phyloP scores from a whole-genome alignment of 495 filamentous ascomycete species.

The Beverwykella pulmonaria region DNA sequence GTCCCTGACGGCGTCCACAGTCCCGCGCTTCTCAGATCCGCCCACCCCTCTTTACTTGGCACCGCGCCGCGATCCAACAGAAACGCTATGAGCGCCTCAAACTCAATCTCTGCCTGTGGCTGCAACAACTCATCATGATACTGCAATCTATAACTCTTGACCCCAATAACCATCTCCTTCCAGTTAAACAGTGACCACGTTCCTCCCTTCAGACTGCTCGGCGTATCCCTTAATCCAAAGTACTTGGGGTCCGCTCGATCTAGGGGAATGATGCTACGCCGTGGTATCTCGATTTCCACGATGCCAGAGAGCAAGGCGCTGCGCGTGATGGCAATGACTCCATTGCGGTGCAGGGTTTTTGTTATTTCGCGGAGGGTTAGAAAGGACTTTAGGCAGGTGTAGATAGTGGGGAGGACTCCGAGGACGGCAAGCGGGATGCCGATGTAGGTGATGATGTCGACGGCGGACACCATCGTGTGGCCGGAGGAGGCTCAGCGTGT shows the following conservation, averaged over 20 bases:
- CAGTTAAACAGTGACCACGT: constrained; percentile 68
- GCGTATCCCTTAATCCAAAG: constrained; percentile 55
- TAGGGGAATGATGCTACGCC: constrained; percentile 62
- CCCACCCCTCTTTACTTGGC: constrained; percentile 61
- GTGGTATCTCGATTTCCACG: constrained; percentile 67
- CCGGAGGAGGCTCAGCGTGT: neutral
- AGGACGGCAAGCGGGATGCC: constrained; percentile 67
- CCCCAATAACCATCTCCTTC: constrained; percentile 61
- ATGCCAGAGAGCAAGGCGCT: constrained; percentile 65
- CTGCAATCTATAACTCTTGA: constrained; percentile 62
- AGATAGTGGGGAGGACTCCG: constrained; percentile 69
- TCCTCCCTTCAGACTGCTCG: constrained; percentile 59
- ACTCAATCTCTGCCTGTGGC: constrained; percentile 67
- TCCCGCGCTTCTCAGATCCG: constrained; percentile 59
- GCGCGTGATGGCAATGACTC: constrained; percentile 59
- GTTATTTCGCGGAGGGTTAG: constrained; percentile 60
- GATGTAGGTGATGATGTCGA: constrained; percentile 58
- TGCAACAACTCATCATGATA: constrained; percentile 66
- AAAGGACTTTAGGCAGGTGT: constrained; percentile 57
- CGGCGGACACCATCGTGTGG: constrained; percentile 35
- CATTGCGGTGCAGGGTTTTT: constrained; percentile 56
- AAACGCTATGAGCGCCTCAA: constrained; percentile 63
- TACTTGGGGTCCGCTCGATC: constrained; percentile 59
- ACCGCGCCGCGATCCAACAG: constrained; percentile 65
- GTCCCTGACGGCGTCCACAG: constrained; percentile 67